Base-by-base conservation (phyloP, 345 rosid species). In the Kandelia obovata region DNA sequence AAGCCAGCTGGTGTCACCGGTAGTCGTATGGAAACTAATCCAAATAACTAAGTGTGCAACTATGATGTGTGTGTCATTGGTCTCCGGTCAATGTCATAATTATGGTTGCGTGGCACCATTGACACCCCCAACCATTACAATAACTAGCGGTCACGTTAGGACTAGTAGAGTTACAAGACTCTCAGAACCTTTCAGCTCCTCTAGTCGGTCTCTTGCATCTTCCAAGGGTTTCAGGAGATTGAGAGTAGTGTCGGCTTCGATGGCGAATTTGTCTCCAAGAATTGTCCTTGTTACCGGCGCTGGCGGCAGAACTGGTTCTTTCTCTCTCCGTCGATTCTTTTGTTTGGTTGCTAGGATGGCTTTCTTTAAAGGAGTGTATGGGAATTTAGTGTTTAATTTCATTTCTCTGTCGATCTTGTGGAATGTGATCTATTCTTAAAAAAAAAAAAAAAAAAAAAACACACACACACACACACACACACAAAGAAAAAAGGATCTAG, bases 231-330 rank as follows among this genome's bases (percentile, higher is more conserved):
- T 55, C 30, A 28, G 49, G 46, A 51, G 71, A 28, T 15, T 53
- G n/a, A 31, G 6, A 20, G 20, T 31, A 0, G 75, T 64, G 0
- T 59, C 71, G 7, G 66, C 62, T 3, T 73, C 77, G 47, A 77
- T 67, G 71, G 66, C 73, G 43, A 60, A 55, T 61, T 61, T 37
- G 31, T 68, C 46, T 53, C 61, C 71, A 47, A 53, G 27, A 62
- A 73, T 69, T 61, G 81, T 78, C 52, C 81, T 78, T 51, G 78
- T 78, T 69, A 78, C 81, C 2, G 81, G 81, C 61, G 81, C 81
- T 32, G 81, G 81, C 58, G 81, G 81, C 34, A 55, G 81, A 73
- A 78, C 81, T 6, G 81, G 81, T 78, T 69, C 46, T 6, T 4
- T 17, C 15, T 58, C 32, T 58, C 27, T 46, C 28, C 9, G 31